Conservation (phyloP, 257 asterid genomes). For the Solanum megistacrolobum region DNA sequence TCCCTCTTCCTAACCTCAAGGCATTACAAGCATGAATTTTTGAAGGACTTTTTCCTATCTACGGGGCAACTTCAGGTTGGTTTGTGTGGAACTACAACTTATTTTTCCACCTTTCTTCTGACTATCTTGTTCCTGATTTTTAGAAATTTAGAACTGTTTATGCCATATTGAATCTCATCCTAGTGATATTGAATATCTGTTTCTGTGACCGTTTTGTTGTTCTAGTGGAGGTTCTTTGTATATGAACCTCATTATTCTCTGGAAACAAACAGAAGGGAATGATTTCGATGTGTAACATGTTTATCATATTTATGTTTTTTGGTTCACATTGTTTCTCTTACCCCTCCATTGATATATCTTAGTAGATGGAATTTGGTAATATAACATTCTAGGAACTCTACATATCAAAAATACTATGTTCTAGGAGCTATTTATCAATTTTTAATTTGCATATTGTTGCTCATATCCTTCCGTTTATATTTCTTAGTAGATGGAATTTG, state of each 20-base stretch:
- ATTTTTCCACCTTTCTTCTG: not conserved
- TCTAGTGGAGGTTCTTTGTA: not conserved
- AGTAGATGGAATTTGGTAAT: not conserved
- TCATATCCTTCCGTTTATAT: not conserved
- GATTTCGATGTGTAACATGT: not conserved
- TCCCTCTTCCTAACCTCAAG: constrained; percentile 24
- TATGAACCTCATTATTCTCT: not conserved
- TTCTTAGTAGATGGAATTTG: not conserved
- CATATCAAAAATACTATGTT: not conserved
- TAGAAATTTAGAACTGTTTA: not conserved
- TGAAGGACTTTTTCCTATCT: constrained; percentile 80
- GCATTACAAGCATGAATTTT: constrained; percentile 72
- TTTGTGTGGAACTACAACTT: constrained; percentile 9
- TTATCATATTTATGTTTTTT: not conserved
- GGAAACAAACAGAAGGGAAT: not conserved
- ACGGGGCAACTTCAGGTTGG: constrained; percentile 88
- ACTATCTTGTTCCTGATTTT: not conserved
- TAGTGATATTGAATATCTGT: not conserved
- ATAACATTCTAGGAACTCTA: not conserved
- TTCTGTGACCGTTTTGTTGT: not conserved
- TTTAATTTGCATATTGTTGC: not conserved
- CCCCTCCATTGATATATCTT: not conserved
- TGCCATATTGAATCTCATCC: not conserved
- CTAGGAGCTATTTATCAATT: not conserved
- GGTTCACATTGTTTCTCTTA: not conserved